A percentile compares a stretch with the other conserved stretches of the same genome.
phyloP scores from a whole-genome alignment of 352 stramenopile genomes.

The Pythium volutum region DNA sequence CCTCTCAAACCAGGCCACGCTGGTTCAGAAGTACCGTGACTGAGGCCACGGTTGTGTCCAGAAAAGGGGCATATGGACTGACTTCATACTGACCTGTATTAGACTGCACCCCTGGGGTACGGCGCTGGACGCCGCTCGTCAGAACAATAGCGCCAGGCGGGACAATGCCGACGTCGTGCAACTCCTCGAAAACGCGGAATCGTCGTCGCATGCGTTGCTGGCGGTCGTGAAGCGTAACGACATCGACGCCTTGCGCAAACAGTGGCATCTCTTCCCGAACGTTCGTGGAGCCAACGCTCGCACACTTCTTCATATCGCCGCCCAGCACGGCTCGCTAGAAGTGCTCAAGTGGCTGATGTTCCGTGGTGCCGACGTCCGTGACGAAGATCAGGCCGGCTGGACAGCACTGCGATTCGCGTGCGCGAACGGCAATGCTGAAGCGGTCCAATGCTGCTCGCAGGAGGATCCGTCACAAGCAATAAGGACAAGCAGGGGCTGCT shows the following conservation, averaged over 20 bases:
- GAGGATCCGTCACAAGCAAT: not conserved
- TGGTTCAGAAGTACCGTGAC: too few relatives aligned
- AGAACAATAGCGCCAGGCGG: too few relatives aligned
- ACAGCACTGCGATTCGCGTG: not conserved
- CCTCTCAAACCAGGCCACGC: too few relatives aligned
- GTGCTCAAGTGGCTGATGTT: not conserved
- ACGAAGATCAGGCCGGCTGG: not conserved
- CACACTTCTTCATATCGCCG: not conserved
- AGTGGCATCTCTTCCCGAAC: not conserved
- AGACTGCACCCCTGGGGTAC: too few relatives aligned
- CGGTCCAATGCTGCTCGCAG: not conserved
- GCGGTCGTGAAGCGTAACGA: not conserved
- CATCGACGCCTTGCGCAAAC: not conserved
- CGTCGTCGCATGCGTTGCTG: not conserved
- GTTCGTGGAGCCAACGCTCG: not conserved
- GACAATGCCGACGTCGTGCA: too few relatives aligned
- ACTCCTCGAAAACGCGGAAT: too few relatives aligned
- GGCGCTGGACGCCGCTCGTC: too few relatives aligned
- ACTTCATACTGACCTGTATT: too few relatives aligned
- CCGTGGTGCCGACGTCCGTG: not conserved
- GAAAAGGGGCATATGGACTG: too few relatives aligned
- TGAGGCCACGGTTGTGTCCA: too few relatives aligned
- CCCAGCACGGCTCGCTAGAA: too few relatives aligned
- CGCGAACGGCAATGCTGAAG: not conserved
- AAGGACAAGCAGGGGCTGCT: not conserved